Evolutionary conservation across 345 rosid species (phyloP).

Genomic region (Turritis glabra): DNA sequence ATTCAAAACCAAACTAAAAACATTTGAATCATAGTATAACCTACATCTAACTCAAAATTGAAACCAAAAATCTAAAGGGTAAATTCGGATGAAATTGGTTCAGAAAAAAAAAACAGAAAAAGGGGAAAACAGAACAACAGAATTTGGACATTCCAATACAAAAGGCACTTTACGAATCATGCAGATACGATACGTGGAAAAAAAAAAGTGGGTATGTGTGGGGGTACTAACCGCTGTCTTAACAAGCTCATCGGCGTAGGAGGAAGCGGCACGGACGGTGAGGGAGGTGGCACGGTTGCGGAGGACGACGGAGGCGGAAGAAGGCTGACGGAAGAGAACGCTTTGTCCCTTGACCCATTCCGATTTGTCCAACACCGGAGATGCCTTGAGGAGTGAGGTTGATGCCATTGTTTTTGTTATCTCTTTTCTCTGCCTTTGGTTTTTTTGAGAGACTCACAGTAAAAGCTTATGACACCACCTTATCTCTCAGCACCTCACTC

Average conservation of each 20-base stretch:
- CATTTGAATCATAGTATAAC: background rate
- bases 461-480: slow-evolving; percentile 37
- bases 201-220: background rate
- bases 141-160: background rate
- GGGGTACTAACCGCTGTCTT: slow-evolving; percentile 91
- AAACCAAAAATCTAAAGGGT: background rate
- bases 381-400: slow-evolving; percentile 80
- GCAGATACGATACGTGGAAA: slow-evolving; percentile 25
- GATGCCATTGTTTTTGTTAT: slow-evolving; percentile 63
- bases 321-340: slow-evolving; percentile 58
- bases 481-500: slow-evolving; percentile 38
- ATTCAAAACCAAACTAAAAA: background rate
- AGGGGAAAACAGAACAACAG: slow-evolving; percentile 8
- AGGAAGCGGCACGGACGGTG: slow-evolving; percentile 68
- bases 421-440: slow-evolving; percentile 28
- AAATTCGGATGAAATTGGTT: background rate
- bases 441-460: slow-evolving; percentile 32
- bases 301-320: slow-evolving; percentile 55
- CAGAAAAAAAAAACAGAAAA: background rate
- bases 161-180: slow-evolving; percentile 10
- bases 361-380: slow-evolving; percentile 79
- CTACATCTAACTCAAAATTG: too few relatives aligned
- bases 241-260: slow-evolving; percentile 95
- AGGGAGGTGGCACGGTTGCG: slow-evolving; percentile 52
- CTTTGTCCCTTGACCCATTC: slow-evolving; percentile 77